phyloP scores from a whole-genome alignment of 2,329 filamentous ascomycete genomes.

The Penicillium sp. region DNA sequence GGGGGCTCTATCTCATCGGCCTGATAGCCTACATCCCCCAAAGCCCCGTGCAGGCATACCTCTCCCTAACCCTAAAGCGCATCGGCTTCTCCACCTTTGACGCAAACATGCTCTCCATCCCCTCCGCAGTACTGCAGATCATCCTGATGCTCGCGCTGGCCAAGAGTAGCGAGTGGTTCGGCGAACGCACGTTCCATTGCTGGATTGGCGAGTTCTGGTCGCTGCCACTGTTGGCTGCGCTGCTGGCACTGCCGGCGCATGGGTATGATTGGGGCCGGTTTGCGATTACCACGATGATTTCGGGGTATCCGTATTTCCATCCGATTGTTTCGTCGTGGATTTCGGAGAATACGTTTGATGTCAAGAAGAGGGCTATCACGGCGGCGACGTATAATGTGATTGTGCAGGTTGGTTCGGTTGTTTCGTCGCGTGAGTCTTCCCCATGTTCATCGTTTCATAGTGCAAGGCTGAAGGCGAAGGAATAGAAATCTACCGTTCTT shows the following conservation, averaged over 20 bases:
- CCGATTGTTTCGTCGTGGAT: slow-evolving; percentile 39
- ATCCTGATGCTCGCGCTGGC: slow-evolving; percentile 34
- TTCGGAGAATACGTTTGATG: slow-evolving; percentile 27
- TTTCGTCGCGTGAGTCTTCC: slow-evolving; percentile 24
- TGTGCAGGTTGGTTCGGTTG: slow-evolving; percentile 28
- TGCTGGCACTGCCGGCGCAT: slow-evolving; percentile 42
- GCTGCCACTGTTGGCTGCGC: slow-evolving; percentile 48
- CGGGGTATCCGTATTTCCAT: slow-evolving; percentile 54
- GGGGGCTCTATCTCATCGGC: slow-evolving; percentile 47
- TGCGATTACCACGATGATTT: slow-evolving; percentile 48
- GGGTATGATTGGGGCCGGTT: slow-evolving; percentile 50
- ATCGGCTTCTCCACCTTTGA: slow-evolving; percentile 29
- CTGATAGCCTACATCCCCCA: slow-evolving; percentile 53
- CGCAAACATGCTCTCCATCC: slow-evolving; percentile 29
- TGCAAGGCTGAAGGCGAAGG: neutral
- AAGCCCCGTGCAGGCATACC: slow-evolving; percentile 47
- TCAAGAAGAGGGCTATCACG: slow-evolving; percentile 27
- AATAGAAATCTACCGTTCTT: slow-evolving; percentile 47
- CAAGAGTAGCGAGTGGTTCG: slow-evolving; percentile 50
- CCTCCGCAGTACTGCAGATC: slow-evolving; percentile 42
- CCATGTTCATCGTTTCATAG: neutral
- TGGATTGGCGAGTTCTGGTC: slow-evolving; percentile 51
- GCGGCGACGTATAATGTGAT: slow-evolving; percentile 33
- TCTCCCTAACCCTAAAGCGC: slow-evolving; percentile 50
- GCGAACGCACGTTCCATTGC: slow-evolving; percentile 51